Conservation (phyloP, 1,139 yeast species). For the Sporopachydermia cereana region DNA sequence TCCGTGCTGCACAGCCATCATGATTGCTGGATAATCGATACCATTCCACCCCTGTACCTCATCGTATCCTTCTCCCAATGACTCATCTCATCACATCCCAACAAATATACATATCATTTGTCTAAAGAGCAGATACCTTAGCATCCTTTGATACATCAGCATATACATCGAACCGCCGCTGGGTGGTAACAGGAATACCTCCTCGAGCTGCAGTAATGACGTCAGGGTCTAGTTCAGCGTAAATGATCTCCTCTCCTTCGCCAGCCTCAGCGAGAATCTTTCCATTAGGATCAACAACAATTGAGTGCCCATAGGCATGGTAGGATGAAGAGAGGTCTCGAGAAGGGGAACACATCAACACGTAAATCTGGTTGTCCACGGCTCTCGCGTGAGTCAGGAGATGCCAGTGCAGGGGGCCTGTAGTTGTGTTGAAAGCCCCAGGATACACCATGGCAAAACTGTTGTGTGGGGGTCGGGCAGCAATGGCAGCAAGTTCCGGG, state of each 20-base stretch:
- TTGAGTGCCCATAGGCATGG: slow-evolving; percentile 89
- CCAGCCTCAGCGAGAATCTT: slow-evolving; percentile 72
- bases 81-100: too few species aligned
- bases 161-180: slow-evolving; percentile 80
- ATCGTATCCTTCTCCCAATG: too few species aligned
- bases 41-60: too few species aligned
- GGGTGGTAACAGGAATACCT: slow-evolving; percentile 67
- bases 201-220: slow-evolving; percentile 49
- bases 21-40: too few species aligned
- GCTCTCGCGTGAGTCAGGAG: slow-evolving; percentile 79
- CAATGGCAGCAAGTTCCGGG: slow-evolving; percentile 78
- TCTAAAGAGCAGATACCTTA: slow-evolving; percentile 26
- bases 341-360: slow-evolving; percentile 80
- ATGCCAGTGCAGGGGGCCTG: slow-evolving; percentile 95
- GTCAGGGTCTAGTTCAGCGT: slow-evolving; percentile 65
- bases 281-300: slow-evolving; percentile 84
- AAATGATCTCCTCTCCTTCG: slow-evolving; percentile 69
- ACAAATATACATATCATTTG: too few species aligned
- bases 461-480: slow-evolving; percentile 52
- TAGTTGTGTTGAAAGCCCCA: slow-evolving; percentile 90
- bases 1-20: too few species aligned
- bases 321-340: slow-evolving; percentile 61
- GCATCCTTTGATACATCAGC: slow-evolving; percentile 46
- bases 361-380: slow-evolving; percentile 77
- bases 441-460: slow-evolving; percentile 91